Percentiles rank a stretch among this genome's conserved stretches.
Evolutionary conservation across 2,329 filamentous ascomycete species (phyloP).

Genomic region (Calonectria multiphialidica): DNA sequence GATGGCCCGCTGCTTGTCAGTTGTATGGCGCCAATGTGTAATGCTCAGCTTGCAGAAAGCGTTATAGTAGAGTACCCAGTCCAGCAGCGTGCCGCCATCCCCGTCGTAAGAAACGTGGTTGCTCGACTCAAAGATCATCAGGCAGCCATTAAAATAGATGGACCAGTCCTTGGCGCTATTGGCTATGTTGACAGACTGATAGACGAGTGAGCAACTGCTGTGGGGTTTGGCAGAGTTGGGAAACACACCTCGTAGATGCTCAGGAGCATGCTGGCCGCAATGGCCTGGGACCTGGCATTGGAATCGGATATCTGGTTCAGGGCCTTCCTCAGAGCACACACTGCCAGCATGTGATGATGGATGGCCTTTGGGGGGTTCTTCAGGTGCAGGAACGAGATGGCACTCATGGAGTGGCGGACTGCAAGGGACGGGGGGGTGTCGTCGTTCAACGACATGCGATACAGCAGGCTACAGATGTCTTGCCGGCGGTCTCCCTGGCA

Average conservation of each 20-base stretch:
- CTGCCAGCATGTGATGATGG: conserved; percentile 8
- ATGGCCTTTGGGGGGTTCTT: not conserved
- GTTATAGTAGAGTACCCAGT: conserved; percentile 18
- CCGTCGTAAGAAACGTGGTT: not conserved
- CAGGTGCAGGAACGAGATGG: conserved; percentile 13
- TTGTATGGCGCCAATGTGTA: conserved; percentile 3
- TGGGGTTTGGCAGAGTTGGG: not conserved
- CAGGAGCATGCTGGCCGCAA: conserved; percentile 14
- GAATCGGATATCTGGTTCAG: not conserved
- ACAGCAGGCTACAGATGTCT: conserved; percentile 14
- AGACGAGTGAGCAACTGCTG: not conserved
- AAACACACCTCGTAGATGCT: conserved; percentile 14
- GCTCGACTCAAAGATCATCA: conserved; percentile 9
- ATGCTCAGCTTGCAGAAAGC: conserved; percentile 17
- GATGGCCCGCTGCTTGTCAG: not conserved
- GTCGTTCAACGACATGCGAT: conserved; percentile 15
- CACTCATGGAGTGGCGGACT: conserved; percentile 20
- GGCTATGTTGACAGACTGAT: not conserved
- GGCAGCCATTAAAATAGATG: conserved; percentile 15
- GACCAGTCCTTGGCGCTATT: conserved; percentile 2
- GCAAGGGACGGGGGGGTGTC: conserved; percentile 14
- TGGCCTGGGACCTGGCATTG: not conserved
- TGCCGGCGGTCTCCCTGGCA: conserved; percentile 15
- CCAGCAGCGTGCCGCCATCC: conserved; percentile 5
- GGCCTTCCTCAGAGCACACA: conserved; percentile 1